Base-by-base conservation (phyloP, 805 yeast species). In the Saccharomycopsis microspora region DNA sequence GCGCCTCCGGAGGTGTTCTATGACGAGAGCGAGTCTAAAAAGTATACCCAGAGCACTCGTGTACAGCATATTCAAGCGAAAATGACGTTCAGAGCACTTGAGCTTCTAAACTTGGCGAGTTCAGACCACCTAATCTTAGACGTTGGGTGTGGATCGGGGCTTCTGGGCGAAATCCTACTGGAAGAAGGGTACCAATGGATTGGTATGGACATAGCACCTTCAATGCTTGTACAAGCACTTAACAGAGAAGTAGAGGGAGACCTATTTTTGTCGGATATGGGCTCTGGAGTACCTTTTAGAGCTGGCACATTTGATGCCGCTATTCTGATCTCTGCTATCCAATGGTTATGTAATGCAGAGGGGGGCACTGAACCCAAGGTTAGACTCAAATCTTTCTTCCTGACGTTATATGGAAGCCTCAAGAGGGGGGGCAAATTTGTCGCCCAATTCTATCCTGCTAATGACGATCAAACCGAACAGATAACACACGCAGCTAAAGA, bases 331-430 rank as follows among this genome's bases (percentile, higher is more conserved):
- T 83, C 95, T 35, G 98, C 94, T 8, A 88, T 93, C 45, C 98
- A 93, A 64, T 93, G 98, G 98, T 75, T 93, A 39, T 89, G 97
- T 69, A 93, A 93, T 62, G 97, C 97, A 2, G 98, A 93, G 63
- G 74, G 86, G 4, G 70, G 72, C 38, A 81, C 80, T 46, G 95
- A 89, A 59, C 98, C 98, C 28, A 82, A 82, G 60, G 75, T 74
- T 58, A 77, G 98, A 63, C 65, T 87, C 47, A 68, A 81, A 65
- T 69, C 84, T 42, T 93, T 93, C 59, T 93, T 93, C 72, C 84
- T 85, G 63, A 81, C 96, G 0, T 69, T 93, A 45, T 93, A 85
- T 64, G 87, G 96, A 0, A 70, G 87, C 35, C 70, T 93, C 64
- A 82, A 77, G 60, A 76, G 95, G 61, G 98, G 98, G 43, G 98